Conservation (phyloP, 805 yeast genomes). For the Priceomyces carsonii region DNA sequence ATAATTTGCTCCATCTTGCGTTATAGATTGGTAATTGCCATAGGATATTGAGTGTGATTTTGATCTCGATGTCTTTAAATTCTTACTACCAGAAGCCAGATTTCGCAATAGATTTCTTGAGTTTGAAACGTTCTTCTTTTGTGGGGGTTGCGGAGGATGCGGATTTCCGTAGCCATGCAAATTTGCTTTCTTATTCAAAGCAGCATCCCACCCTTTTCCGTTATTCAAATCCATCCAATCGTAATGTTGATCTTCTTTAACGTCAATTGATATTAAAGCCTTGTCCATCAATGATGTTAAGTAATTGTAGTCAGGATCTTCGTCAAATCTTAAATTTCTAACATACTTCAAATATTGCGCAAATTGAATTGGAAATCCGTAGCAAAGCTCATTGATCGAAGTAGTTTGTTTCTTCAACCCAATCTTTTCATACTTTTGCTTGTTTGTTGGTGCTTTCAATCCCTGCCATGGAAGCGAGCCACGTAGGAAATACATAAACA, state of each 20-base stretch:
- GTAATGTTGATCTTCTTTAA: slow-evolving; percentile 75
- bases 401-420: slow-evolving; percentile 95
- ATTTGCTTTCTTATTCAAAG: slow-evolving; percentile 87
- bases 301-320: slow-evolving; percentile 90
- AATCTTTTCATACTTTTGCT: slow-evolving; percentile 95
- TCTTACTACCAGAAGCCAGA: neutral
- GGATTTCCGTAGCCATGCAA: slow-evolving; percentile 97
- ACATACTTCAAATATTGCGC: slow-evolving; percentile 89
- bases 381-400: slow-evolving; percentile 79
- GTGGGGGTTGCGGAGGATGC: slow-evolving; percentile 57
- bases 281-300: slow-evolving; percentile 76
- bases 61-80: slow-evolving; percentile 10
- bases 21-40: slow-evolving; percentile 20
- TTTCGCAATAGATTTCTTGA: slow-evolving; percentile 7
- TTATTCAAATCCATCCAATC: slow-evolving; percentile 98
- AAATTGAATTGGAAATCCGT: slow-evolving; percentile 88
- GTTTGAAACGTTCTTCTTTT: slow-evolving; percentile 12
- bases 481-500: slow-evolving; percentile 88
- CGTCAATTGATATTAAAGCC: slow-evolving; percentile 71
- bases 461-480: slow-evolving; percentile 99
- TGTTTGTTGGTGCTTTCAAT: slow-evolving; percentile 94
- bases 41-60: slow-evolving; percentile 15
- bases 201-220: slow-evolving; percentile 94
- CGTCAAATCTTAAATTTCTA: slow-evolving; percentile 87
- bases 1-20: slow-evolving; percentile 19